Evolutionary conservation across 2,329 filamentous ascomycete species (phyloP), one percentile per base, ranked within the genome.

Genomic region (Nigrospora sphaerica): DNA sequence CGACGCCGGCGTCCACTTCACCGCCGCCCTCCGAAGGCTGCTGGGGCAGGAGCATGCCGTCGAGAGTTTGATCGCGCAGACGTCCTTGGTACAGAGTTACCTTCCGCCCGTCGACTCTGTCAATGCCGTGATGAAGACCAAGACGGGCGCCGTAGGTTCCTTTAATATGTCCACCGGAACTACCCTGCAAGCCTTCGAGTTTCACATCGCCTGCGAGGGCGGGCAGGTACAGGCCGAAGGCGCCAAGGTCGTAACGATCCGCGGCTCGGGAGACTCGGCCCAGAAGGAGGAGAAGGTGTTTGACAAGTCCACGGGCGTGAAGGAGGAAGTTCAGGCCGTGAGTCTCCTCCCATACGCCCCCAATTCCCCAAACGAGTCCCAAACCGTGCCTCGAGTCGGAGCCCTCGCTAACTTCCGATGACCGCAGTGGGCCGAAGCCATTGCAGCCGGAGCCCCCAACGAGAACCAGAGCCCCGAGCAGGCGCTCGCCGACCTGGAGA

Each of bases 1-100:
- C 2, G 86, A 91, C 57, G 85, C 80, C 13, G 86, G 87, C 38
- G 84, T 91, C 23, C 87, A 91, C 62, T 83, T 79, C 49, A 70
- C 82, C 7, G 86, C 86, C 9, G 81, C 67, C 0, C 72, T 83
- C 42, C 71, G 86, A 14, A 61, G 77, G 32, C 59, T 91, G 37
- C 66, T 89, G 2, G 69, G 71, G 16, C 50, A 64, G 0, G 67
- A 68, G 14, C 62, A 74, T 40, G 65, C 71, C 10, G 66, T 77
- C 28, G 62, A 65, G 12, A 68, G 64, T 32, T 63, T 85, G 3
- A 68, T 70, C 16, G 80, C 80, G 0, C 77, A 78, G 49, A 79
- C 80, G 1, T 57, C 66, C 4, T 74, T 78, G 53, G 63, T 78
- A 40, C 72, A 78, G 50, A 59, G 70, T 45, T 72, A 82, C 54